Evolutionary conservation across 2,329 filamentous ascomycete genomes (phyloP).

Genomic region (Cladophialophora psammophila): DNA sequence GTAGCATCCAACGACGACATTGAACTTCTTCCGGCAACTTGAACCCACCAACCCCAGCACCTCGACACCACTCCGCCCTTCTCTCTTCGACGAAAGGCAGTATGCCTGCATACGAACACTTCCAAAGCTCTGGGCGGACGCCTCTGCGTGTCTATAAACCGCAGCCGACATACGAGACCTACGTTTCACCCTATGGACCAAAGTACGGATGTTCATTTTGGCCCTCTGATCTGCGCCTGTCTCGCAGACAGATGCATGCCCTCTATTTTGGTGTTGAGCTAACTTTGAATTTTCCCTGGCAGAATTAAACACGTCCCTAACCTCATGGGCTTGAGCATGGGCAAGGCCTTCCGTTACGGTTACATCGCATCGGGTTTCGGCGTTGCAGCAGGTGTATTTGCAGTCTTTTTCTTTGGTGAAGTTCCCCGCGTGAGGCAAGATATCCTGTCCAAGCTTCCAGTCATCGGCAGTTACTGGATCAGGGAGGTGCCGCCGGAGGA

Average conservation of each 20-base stretch:
- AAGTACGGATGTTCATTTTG: constrained; percentile 63
- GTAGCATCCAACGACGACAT: constrained; percentile 11
- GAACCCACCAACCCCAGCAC: constrained; percentile 1
- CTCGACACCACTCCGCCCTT: neutral
- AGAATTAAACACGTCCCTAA: constrained; percentile 38
- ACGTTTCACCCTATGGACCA: constrained; percentile 65
- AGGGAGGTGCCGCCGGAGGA: constrained; percentile 68
- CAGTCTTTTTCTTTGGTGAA: constrained; percentile 70
- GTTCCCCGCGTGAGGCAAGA: constrained; percentile 68
- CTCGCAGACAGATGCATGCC: neutral
- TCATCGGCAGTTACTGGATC: constrained; percentile 65
- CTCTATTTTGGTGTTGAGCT: constrained; percentile 1
- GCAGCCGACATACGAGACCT: constrained; percentile 51
- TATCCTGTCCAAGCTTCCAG: constrained; percentile 66
- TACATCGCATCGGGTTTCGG: constrained; percentile 63
- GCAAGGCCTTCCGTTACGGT: constrained; percentile 46
- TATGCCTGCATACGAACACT: constrained; percentile 28
- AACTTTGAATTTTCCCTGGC: neutral
- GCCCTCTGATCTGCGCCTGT: constrained; percentile 54
- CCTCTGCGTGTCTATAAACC: constrained; percentile 35
- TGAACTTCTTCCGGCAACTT: constrained; percentile 16
- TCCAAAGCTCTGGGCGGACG: constrained; percentile 36
- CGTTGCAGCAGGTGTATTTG: constrained; percentile 64
- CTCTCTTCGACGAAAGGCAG: neutral
- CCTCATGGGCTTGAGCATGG: constrained; percentile 37